Percentiles rank a stretch among this genome's conserved stretches.
These are phyloP conservation scores for Aspergillus campestris DNA, from an alignment of 495 filamentous ascomycete species.

Conservation along the genomic window DNA sequence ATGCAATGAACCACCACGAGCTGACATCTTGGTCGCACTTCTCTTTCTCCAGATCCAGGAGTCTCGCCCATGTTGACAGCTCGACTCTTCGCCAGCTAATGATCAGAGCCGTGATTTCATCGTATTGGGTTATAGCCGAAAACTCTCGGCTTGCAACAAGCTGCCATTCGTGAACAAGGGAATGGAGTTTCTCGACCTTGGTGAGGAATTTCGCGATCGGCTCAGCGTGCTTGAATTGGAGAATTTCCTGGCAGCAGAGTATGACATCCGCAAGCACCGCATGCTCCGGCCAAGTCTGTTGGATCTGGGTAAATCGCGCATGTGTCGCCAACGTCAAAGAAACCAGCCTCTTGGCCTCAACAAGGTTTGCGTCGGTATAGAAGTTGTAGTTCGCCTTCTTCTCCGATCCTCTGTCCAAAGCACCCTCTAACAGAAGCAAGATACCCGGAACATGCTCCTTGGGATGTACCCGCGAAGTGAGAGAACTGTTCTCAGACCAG, in stretches of 20 bases:
- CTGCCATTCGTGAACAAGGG: constrained; percentile 85
- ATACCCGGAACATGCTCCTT: constrained; percentile 55
- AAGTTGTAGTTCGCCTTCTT: constrained; percentile 61
- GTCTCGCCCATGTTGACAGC: constrained; percentile 77
- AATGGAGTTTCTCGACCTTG: constrained; percentile 76
- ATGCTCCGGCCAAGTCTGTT: constrained; percentile 62
- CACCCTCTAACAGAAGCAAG: constrained; percentile 53
- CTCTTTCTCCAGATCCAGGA: constrained; percentile 79
- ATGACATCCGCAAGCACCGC: constrained; percentile 70
- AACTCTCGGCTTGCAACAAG: constrained; percentile 74
- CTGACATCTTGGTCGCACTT: constrained; percentile 66
- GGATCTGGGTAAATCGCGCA: constrained; percentile 60
- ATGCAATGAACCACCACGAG: constrained; percentile 96
- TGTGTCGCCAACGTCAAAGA: constrained; percentile 55
- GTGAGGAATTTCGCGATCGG: constrained; percentile 78
- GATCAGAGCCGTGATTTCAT: constrained; percentile 64
- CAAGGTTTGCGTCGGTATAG: constrained; percentile 71
- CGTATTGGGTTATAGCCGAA: constrained; percentile 57
- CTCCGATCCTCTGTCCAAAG: constrained; percentile 33
- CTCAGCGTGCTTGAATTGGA: constrained; percentile 69
- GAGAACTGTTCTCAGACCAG: constrained; percentile 23
- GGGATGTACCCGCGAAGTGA: constrained; percentile 29
- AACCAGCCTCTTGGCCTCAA: constrained; percentile 64
- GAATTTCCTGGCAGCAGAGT: constrained; percentile 58
- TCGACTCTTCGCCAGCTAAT: constrained; percentile 87